These are phyloP conservation scores for Cystobasidium onofrii DNA, from an alignment of 768 basidiomycete genomes.

Conservation along the genomic window DNA sequence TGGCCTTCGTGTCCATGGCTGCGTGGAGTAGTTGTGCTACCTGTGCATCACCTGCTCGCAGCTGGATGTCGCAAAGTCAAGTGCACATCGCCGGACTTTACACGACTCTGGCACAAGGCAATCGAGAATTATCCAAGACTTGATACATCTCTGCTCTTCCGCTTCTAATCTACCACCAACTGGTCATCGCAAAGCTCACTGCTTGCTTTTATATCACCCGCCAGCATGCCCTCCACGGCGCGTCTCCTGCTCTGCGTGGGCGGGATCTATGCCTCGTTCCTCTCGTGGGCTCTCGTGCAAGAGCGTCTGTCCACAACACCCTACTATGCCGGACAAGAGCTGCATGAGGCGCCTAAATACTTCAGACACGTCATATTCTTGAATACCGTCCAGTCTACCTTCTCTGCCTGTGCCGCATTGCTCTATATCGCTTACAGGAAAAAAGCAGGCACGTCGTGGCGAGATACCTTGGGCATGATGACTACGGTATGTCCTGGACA, in stretches of 20 bases:
- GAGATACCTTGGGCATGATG: conserved; percentile 57
- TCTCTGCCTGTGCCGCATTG: conserved; percentile 57
- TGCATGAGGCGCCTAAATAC: conserved; percentile 50
- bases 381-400: conserved; percentile 70
- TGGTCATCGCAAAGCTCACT: conserved; percentile 37
- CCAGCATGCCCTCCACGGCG: conserved; percentile 1
- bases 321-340: conserved; percentile 46
- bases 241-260: conserved; percentile 53
- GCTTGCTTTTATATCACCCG: too few relatives aligned
- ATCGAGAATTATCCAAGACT: background rate
- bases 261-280: conserved; percentile 89
- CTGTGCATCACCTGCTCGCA: background rate
- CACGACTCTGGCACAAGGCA: too few relatives aligned
- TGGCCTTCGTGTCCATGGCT: conserved; percentile 45
- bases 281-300: conserved; percentile 61
- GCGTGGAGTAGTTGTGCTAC: background rate
- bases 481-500: background rate
- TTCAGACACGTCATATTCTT: conserved; percentile 80
- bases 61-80: too few relatives aligned
- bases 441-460: conserved; percentile 50
- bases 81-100: too few relatives aligned
- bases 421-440: conserved; percentile 62
- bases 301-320: conserved; percentile 54
- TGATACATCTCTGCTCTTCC: background rate
- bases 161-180: too few relatives aligned